Conservation (phyloP, 257 asterid genomes). For the Solanum habrochaites region DNA sequence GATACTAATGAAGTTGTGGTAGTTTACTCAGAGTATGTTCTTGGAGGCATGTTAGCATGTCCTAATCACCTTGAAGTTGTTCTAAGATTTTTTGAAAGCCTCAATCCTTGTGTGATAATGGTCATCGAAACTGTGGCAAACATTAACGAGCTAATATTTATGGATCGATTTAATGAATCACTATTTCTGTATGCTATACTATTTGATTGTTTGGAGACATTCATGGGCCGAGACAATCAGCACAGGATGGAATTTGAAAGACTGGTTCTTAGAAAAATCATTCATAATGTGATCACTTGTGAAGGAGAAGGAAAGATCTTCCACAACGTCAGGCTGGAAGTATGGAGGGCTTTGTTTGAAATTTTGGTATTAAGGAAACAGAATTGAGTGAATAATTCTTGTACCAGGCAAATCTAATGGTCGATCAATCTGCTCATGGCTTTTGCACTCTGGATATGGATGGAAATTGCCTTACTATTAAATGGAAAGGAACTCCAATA, state of each 20-base stretch:
- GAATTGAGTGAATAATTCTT: conserved; percentile 20
- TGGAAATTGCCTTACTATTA: background rate
- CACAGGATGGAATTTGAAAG: conserved; percentile 11
- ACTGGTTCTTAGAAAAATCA: background rate
- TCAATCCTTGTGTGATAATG: conserved; percentile 21
- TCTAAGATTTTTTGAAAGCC: conserved; percentile 6
- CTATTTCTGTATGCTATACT: background rate
- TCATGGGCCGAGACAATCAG: conserved; percentile 4
- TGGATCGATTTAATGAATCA: conserved; percentile 8
- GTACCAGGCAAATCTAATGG: conserved; percentile 11
- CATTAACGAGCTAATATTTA: conserved; percentile 5
- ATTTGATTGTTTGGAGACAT: conserved; percentile 18
- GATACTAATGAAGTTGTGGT: conserved; percentile 15
- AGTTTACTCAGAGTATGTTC: conserved; percentile 7
- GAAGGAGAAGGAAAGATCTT: conserved; percentile 10
- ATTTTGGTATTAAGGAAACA: conserved; percentile 17
- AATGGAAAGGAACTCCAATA: background rate
- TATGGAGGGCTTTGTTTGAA: conserved; percentile 21
- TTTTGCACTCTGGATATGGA: background rate
- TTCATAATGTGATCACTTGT: background rate
- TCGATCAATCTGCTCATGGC: background rate
- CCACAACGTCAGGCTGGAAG: conserved; percentile 3
- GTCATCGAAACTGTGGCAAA: conserved; percentile 12
- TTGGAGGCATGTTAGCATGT: background rate
- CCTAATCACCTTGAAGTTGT: conserved; percentile 12